These are phyloP conservation scores for Fusarium anguioides DNA, from an alignment of 2,329 filamentous ascomycete genomes.

Conservation along the genomic window DNA sequence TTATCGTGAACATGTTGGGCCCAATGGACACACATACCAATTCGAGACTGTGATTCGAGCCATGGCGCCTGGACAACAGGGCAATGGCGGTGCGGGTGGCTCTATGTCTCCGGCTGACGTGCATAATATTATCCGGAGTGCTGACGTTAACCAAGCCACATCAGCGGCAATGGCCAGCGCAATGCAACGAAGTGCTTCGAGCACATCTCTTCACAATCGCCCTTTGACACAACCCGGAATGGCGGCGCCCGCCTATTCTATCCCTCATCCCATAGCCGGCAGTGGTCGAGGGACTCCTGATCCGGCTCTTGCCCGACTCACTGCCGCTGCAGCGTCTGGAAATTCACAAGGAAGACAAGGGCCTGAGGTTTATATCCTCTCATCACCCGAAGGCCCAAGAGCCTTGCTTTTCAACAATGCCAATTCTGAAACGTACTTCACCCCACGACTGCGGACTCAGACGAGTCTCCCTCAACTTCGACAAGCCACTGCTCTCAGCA, in stretches of 20 bases:
- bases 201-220: slow-evolving; percentile 55
- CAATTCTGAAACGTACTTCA: slow-evolving; percentile 62
- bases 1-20: slow-evolving; percentile 49
- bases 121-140: slow-evolving; percentile 58
- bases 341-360: slow-evolving; percentile 44
- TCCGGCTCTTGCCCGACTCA: slow-evolving; percentile 47
- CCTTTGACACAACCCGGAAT: slow-evolving; percentile 54
- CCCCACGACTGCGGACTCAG: slow-evolving; percentile 52
- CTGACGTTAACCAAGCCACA: slow-evolving; percentile 59
- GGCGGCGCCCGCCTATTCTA: slow-evolving; percentile 54
- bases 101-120: slow-evolving; percentile 57
- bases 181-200: slow-evolving; percentile 64
- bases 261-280: slow-evolving; percentile 52
- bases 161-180: slow-evolving; percentile 61
- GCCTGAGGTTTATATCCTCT: slow-evolving; percentile 69
- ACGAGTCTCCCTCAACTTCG: slow-evolving; percentile 45
- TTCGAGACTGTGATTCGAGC: slow-evolving; percentile 51
- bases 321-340: slow-evolving; percentile 28
- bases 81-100: slow-evolving; percentile 29
- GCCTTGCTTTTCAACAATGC: slow-evolving; percentile 66
- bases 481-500: slow-evolving; percentile 28
- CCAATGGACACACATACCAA: slow-evolving; percentile 51
- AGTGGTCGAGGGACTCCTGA: slow-evolving; percentile 64
- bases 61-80: slow-evolving; percentile 24
- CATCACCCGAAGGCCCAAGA: slow-evolving; percentile 68